Base-by-base conservation (phyloP, 2,329 filamentous ascomycete genomes). In the Trichoderma polysporum region DNA sequence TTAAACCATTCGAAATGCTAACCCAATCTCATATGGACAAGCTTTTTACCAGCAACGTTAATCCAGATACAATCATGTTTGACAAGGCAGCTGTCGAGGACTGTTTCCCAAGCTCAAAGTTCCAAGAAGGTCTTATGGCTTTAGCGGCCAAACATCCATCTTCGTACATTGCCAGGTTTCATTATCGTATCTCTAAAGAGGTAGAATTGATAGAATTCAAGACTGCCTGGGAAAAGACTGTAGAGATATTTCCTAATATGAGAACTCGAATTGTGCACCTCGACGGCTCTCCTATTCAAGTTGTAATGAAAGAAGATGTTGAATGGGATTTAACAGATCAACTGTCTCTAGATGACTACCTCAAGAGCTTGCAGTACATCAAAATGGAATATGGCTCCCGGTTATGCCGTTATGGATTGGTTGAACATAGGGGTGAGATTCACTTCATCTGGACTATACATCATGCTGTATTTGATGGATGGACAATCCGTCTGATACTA, bases 391-490 rank as follows among this genome's bases (percentile, higher is more conserved):
- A 66, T 3, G 68, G 66, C 0, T 19, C 56, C 1, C 25, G 31
- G 8, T 9, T 66, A 1, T 66, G 45, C 3, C 64, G 31, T 15
- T 66, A 61, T 41, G 57, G 31, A 0, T 7, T 66, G 1, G 33
- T 62, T 9, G 12, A 33, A 12, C 6, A 62, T n/a, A 2, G 29
- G 0, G 2, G 19, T 2, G 9, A 9, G 0, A n/a, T 29, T 0
- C 71, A 50, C 10, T 70, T 76, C 7, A 65, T 74, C 0, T 72
- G 70, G 67, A 73, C 71, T 0, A 68, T 73, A 2, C 73, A 76
- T 27, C 75, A 76, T 37, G 69, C 74, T 0, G 31, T 76, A 1
- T 76, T 75, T 25, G 75, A 77, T 50, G 74, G 75, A 8, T 75
- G 73, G 70, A 71, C 73, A 1, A 54, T 73, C 17, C 41, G 33